Conservation (phyloP, 2,329 filamentous ascomycete species). For the Hymenoscyphus linearis region DNA sequence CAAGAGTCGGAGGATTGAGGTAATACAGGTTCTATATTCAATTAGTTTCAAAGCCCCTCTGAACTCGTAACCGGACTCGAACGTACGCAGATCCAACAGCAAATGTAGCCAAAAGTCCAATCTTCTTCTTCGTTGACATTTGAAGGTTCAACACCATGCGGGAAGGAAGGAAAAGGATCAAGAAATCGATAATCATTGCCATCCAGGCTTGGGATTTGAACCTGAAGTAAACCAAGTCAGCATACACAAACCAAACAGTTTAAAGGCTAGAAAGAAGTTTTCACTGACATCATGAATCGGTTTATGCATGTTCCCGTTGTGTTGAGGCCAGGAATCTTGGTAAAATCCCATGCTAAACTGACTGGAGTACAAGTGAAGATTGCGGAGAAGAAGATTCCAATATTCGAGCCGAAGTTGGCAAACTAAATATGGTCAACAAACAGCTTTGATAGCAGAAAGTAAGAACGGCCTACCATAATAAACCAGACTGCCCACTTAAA, state of each 20-base stretch:
- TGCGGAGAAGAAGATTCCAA: slow-evolving; percentile 1
- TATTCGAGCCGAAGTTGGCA: not conserved
- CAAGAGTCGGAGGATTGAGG: slow-evolving; percentile 1
- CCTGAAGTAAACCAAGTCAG: too few species aligned
- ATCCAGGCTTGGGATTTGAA: not conserved
- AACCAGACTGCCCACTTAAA: not conserved
- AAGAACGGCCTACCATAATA: not conserved
- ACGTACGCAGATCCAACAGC: slow-evolving; percentile 2
- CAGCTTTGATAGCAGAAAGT: too few species aligned
- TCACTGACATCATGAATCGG: not conserved
- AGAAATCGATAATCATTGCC: not conserved
- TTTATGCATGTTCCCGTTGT: not conserved
- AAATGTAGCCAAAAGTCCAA: not conserved
- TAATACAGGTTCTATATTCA: not conserved
- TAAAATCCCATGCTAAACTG: not conserved
- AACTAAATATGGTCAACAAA: not conserved
- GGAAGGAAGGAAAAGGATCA: not conserved
- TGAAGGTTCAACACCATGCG: slow-evolving; percentile 1
- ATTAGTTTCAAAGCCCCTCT: not conserved
- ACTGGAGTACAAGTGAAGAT: not conserved
- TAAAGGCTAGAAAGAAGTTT: too few species aligned
- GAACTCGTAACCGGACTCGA: not conserved
- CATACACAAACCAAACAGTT: too few species aligned
- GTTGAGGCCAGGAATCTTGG: not conserved
- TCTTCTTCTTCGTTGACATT: slow-evolving; percentile 3